Evolutionary conservation across 345 rosid genomes (phyloP).

Genomic region (Acer yangbiense): DNA sequence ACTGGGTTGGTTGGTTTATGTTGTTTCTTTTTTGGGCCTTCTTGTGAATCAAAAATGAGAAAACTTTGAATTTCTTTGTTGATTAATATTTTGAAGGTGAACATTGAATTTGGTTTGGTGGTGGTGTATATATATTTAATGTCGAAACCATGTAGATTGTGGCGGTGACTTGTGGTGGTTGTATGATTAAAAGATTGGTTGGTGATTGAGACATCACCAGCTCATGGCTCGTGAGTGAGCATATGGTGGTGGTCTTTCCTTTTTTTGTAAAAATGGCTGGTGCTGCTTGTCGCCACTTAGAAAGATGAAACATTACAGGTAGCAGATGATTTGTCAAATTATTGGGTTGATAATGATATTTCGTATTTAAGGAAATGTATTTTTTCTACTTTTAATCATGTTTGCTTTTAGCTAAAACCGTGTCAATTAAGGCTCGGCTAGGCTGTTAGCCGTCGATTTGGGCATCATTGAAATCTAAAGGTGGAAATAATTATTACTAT

Average conservation of each 20-base stretch:
- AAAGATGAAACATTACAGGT: not conserved
- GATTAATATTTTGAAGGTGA: not conserved
- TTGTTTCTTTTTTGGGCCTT: not conserved
- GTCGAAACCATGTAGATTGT: not conserved
- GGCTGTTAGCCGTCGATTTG: not conserved
- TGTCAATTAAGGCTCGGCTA: not conserved
- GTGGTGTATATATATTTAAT: not conserved
- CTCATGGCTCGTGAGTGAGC: not conserved
- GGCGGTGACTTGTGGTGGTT: not conserved
- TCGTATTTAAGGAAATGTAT: not conserved
- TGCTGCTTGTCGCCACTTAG: not conserved
- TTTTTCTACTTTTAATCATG: not conserved
- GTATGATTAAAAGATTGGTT: not conserved
- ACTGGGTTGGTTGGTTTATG: constrained; percentile 10
- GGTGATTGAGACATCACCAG: not conserved
- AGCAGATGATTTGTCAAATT: no score
- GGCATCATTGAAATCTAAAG: not conserved
- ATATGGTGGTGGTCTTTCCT: not conserved
- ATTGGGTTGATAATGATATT: no score
- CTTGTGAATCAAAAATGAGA: constrained; percentile 22
- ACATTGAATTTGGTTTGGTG: not conserved
- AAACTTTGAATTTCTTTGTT: not conserved
- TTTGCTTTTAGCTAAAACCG: not conserved
- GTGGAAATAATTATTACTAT: not conserved
- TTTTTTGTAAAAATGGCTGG: not conserved